phyloP scores from a whole-genome alignment of 257 asterid species.

The Solanum bulbocastanum region DNA sequence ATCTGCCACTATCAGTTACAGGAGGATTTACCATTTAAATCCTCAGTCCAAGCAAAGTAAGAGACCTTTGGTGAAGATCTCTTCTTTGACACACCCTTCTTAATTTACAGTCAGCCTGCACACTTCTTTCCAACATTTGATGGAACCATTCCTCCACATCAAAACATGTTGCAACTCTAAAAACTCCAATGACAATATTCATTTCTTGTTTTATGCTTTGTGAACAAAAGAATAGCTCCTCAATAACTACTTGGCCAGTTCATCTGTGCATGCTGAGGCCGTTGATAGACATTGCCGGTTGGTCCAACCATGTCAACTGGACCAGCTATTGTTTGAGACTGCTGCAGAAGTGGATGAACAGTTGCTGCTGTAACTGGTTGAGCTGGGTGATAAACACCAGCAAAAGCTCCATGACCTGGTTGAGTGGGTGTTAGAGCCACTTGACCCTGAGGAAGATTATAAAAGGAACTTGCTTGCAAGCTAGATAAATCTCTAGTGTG shows the following conservation, averaged over 20 bases:
- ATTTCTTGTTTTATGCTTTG: conserved; percentile 7
- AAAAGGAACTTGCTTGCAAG: conserved; percentile 68
- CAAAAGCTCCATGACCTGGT: conserved; percentile 67
- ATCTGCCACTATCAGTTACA: conserved; percentile 38
- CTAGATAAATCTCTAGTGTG: conserved; percentile 65
- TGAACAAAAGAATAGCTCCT: conserved; percentile 9
- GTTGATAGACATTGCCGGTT: conserved; percentile 59
- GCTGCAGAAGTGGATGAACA: conserved; percentile 74
- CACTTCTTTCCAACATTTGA: conserved; percentile 14
- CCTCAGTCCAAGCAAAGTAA: conserved; percentile 16
- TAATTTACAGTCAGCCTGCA: conserved; percentile 30
- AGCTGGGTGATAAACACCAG: conserved; percentile 71
- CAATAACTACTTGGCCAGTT: conserved; percentile 85
- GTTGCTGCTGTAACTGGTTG: conserved; percentile 56
- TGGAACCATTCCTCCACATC: conserved; percentile 12
- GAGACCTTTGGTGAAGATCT: conserved; percentile 16
- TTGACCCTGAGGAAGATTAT: conserved; percentile 79
- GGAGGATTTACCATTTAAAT: conserved; percentile 30
- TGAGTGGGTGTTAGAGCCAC: conserved; percentile 65
- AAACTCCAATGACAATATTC: conserved; percentile 14
- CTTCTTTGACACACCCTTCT: conserved; percentile 26
- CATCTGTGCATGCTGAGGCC: conserved; percentile 73
- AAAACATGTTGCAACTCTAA: conserved; percentile 23
- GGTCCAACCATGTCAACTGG: conserved; percentile 78
- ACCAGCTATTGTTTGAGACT: conserved; percentile 63